Evolutionary conservation across 2,329 filamentous ascomycete genomes (phyloP).

Genomic region (Colletotrichum siamense): DNA sequence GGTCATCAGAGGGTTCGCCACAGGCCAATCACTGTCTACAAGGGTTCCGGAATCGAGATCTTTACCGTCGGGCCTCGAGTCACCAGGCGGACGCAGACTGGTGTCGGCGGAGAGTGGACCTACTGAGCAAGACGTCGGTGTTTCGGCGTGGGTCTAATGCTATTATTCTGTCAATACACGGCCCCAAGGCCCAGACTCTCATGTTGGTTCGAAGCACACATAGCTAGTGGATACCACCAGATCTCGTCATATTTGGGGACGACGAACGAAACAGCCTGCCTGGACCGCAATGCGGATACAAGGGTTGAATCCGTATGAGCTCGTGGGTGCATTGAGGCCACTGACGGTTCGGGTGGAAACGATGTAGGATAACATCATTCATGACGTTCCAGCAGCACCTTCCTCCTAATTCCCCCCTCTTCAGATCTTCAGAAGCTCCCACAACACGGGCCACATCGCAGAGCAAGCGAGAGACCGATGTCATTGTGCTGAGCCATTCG

Average conservation of each 20-base stretch:
- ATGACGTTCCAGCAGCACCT: slow-evolving; percentile 5
- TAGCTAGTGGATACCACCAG: background rate
- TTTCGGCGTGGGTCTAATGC: background rate
- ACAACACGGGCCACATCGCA: background rate
- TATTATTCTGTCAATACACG: background rate
- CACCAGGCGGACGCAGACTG: background rate
- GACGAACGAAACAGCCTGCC: background rate
- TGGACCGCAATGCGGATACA: background rate
- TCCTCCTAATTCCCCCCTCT: background rate
- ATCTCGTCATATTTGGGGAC: background rate
- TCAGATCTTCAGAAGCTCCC: background rate
- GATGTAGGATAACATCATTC: background rate
- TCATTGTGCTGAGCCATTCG: background rate
- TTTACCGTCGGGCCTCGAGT: background rate
- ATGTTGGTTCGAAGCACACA: background rate
- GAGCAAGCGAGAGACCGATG: background rate
- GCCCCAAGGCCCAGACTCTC: background rate
- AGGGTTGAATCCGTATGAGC: background rate
- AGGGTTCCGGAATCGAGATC: background rate
- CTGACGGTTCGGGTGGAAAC: background rate
- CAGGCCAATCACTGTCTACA: background rate
- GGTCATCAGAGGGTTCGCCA: background rate
- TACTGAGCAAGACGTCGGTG: background rate
- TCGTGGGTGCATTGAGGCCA: background rate
- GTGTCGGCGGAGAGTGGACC: background rate